A percentile compares a stretch with the other conserved stretches of the same genome.
These are phyloP conservation scores for Agrostemma githago DNA, from an alignment of 148 eudicot genomes.

Conservation along the genomic window DNA sequence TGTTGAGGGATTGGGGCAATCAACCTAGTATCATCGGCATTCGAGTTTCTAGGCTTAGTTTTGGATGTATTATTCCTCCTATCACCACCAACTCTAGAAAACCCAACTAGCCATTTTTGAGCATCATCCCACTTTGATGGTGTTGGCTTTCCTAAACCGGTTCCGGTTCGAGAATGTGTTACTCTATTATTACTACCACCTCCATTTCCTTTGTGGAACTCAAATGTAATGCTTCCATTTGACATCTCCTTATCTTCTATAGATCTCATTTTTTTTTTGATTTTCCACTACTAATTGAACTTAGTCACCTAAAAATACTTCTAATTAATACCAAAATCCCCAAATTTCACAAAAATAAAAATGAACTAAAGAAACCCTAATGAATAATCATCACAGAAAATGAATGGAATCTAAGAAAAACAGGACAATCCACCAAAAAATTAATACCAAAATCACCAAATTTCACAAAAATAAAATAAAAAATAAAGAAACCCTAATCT, in stretches of 20 bases:
- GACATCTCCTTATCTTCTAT: slow-evolving; percentile 75
- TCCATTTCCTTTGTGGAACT: slow-evolving; percentile 67
- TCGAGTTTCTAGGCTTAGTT: slow-evolving; percentile 73
- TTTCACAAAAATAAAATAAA: neutral
- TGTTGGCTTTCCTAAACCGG: slow-evolving; percentile 76
- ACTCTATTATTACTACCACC: slow-evolving; percentile 22
- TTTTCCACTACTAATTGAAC: neutral
- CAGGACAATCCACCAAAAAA: neutral
- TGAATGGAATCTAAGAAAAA: neutral
- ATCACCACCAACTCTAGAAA: slow-evolving; percentile 68
- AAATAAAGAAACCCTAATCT: neutral
- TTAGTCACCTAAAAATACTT: neutral
- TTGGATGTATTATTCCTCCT: slow-evolving; percentile 35
- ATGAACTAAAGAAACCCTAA: neutral
- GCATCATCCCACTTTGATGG: slow-evolving; percentile 99
- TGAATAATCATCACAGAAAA: neutral
- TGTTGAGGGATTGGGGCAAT: slow-evolving; percentile 69
- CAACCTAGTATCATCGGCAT: slow-evolving; percentile 82
- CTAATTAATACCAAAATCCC: neutral
- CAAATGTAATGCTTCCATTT: slow-evolving; percentile 45
- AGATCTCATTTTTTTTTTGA: slow-evolving; percentile 67
- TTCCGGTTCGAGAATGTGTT: slow-evolving; percentile 56
- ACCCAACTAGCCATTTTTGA: slow-evolving; percentile 92
- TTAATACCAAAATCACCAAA: slow-evolving; percentile 22
- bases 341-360: neutral